phyloP scores from a whole-genome alignment of 257 asterid genomes.

The Scutellaria baicalensis region DNA sequence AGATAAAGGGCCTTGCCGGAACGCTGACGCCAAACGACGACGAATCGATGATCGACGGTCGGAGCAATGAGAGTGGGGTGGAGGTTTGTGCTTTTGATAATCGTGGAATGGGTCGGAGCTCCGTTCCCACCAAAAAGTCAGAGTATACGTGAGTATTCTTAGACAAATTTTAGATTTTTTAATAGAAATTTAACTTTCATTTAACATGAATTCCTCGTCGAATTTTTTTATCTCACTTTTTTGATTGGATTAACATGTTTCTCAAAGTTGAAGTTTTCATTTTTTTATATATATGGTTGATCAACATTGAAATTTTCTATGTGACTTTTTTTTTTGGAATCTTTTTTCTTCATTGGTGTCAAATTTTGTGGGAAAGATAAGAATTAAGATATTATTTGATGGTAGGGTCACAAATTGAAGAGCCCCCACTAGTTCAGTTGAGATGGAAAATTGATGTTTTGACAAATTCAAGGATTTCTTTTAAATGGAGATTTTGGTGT shows the following conservation, averaged over 20 bases:
- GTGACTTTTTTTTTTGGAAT: constrained; percentile 6
- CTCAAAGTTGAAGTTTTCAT: neutral
- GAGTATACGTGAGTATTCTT: constrained; percentile 69
- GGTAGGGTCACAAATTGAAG: constrained; percentile 17
- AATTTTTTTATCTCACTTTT: neutral
- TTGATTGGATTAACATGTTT: neutral
- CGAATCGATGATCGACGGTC: constrained; percentile 35
- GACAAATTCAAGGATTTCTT: constrained; percentile 12
- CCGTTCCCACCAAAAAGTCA: constrained; percentile 72
- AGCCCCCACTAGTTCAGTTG: constrained; percentile 4
- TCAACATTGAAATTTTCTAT: constrained; percentile 1
- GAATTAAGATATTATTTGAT: constrained; percentile 1
- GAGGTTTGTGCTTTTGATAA: constrained; percentile 96
- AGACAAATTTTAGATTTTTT: neutral
- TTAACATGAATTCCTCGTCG: neutral
- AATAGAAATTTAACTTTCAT: neutral
- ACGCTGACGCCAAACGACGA: constrained; percentile 59
- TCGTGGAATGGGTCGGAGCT: constrained; percentile 96
- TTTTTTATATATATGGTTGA: neutral
- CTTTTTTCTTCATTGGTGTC: constrained; percentile 6
- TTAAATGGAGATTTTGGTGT: constrained; percentile 9
- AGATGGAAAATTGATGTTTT: constrained; percentile 1
- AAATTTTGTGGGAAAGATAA: constrained; percentile 1
- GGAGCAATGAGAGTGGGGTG: constrained; percentile 23
- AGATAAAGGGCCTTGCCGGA: constrained; percentile 69